phyloP scores from a whole-genome alignment of 1,284 basidiomycete species.

The Cystobasidium sp. region DNA sequence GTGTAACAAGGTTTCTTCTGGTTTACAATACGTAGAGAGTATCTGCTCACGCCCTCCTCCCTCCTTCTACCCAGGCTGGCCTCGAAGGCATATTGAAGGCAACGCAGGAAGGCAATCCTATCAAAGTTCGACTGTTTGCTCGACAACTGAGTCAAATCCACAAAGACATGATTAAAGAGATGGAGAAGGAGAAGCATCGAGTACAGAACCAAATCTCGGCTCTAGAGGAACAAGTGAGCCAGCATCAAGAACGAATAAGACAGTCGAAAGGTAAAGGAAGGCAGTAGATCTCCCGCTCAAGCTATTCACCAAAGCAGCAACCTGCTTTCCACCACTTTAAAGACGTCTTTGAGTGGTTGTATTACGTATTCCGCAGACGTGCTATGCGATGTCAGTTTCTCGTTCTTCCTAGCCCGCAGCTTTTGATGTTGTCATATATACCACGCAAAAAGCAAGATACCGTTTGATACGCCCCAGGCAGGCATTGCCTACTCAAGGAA shows the following conservation, averaged over 20 bases:
- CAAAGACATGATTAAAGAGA: conserved; percentile 37
- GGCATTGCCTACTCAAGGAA: too few relatives aligned
- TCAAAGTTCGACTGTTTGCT: conserved; percentile 33
- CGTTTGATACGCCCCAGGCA: too few relatives aligned
- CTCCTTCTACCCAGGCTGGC: conserved; percentile 3
- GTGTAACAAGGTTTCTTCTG: not conserved
- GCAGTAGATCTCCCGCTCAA: not conserved
- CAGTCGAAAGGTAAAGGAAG: conserved; percentile 30
- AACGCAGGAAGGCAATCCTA: conserved; percentile 29
- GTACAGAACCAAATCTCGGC: conserved; percentile 33
- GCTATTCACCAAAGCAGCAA: not conserved
- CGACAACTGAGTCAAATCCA: conserved; percentile 28
- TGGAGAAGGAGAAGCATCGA: conserved; percentile 32
- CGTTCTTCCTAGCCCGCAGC: too few relatives aligned
- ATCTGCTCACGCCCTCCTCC: not conserved
- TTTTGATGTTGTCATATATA: too few relatives aligned
- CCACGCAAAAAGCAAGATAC: too few relatives aligned
- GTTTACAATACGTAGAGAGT: not conserved
- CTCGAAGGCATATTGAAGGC: conserved; percentile 28
- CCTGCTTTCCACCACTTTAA: not conserved
- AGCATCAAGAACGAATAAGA: conserved; percentile 26
- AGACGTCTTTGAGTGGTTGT: not conserved
- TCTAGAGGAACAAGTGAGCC: conserved; percentile 26
- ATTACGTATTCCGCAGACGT: too few relatives aligned
- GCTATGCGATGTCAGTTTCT: too few relatives aligned